Percentiles rank a stretch among this genome's conserved stretches.
Evolutionary conservation across 805 yeast genomes (phyloP).

Genomic region (Kluyveromyces lactis): DNA sequence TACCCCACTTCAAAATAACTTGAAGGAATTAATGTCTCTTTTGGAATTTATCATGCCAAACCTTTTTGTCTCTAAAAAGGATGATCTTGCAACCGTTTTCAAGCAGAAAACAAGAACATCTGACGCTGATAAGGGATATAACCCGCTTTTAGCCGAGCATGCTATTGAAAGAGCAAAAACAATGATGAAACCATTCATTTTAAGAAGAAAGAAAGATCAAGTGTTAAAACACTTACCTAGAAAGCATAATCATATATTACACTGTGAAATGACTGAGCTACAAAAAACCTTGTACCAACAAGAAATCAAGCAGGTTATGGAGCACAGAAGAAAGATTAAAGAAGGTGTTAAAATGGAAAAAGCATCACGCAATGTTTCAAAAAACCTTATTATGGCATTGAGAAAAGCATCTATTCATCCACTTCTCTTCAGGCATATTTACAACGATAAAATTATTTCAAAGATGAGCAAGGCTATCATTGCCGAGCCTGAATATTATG

Average conservation of each 20-base stretch:
- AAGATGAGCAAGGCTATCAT: constrained; percentile 73
- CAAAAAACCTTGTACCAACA: constrained; percentile 56
- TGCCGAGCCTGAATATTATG: constrained; percentile 66
- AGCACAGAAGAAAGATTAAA: constrained; percentile 24
- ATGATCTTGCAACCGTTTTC: constrained; percentile 74
- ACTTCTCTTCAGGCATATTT: constrained; percentile 62
- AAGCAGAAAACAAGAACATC: constrained; percentile 78
- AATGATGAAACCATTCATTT: constrained; percentile 97
- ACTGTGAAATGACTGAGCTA: constrained; percentile 50
- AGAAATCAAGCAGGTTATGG: constrained; percentile 39
- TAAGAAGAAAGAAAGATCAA: constrained; percentile 86
- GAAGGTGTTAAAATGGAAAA: constrained; percentile 24
- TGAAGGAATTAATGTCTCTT: constrained; percentile 82
- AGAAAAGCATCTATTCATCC: constrained; percentile 95
- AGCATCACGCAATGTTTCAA: constrained; percentile 28
- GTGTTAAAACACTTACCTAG: constrained; percentile 84
- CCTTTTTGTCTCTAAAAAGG: constrained; percentile 71
- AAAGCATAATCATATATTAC: constrained; percentile 54
- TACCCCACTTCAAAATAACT: constrained; percentile 91
- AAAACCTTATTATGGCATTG: constrained; percentile 77
- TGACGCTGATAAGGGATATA: constrained; percentile 42
- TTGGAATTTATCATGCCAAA: constrained; percentile 85
- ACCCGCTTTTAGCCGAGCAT: constrained; percentile 81
- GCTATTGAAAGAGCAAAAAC: constrained; percentile 90
- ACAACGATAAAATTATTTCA: constrained; percentile 44